Evolutionary conservation across 306 rosid species (phyloP).

Genomic region (Vigna angularis): DNA sequence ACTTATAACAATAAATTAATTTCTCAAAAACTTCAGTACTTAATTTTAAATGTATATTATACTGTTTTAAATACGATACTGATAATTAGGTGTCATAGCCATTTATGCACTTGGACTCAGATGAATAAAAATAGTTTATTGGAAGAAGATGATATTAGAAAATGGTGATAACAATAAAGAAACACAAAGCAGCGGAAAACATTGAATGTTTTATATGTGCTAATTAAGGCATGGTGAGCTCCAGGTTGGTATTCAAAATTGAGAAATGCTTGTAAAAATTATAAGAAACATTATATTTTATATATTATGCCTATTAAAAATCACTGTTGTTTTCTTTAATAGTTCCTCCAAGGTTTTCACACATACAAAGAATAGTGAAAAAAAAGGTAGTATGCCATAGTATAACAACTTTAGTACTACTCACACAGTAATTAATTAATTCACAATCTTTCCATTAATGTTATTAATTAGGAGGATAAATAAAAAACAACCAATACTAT

Average conservation of each 20-base stretch:
- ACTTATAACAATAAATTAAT: not conserved
- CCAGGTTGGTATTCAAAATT: not conserved
- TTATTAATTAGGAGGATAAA: too few relatives aligned
- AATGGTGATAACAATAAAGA: not conserved
- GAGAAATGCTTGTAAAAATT: not conserved
- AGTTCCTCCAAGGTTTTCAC: too few relatives aligned
- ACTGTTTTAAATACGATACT: not conserved
- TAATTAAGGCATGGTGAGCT: not conserved
- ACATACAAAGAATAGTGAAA: too few relatives aligned
- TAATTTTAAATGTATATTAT: not conserved
- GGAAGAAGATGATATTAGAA: not conserved
- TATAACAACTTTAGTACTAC: too few relatives aligned
- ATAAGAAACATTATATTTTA: too few relatives aligned
- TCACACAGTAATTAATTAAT: too few relatives aligned
- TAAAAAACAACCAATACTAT: too few relatives aligned
- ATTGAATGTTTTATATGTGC: constrained; percentile 18
- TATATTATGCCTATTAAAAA: too few relatives aligned
- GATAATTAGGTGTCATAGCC: not conserved
- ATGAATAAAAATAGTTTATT: not conserved
- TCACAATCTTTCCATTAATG: too few relatives aligned
- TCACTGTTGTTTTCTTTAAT: too few relatives aligned
- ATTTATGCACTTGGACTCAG: not conserved
- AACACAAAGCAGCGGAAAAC: not conserved
- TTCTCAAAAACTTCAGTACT: not conserved
- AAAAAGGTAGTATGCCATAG: too few relatives aligned